phyloP scores from a whole-genome alignment of 176 grass and related monocot species.

The Poa pratensis region DNA sequence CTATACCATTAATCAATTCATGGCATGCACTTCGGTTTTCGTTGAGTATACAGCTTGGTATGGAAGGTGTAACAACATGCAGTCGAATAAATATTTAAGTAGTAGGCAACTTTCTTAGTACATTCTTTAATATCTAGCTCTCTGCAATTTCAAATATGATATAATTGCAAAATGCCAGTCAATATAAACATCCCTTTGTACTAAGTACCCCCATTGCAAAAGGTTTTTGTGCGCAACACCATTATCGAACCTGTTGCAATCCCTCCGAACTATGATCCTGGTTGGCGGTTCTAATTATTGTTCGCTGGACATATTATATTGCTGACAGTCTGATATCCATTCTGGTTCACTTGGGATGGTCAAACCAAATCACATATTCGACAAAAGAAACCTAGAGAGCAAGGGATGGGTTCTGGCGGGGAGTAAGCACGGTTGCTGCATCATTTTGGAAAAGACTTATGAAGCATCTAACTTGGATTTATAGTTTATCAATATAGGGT shows the following conservation, averaged over 20 bases:
- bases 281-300: not conserved
- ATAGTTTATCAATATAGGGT: not conserved
- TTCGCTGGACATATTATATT: not conserved
- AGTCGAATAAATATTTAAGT: not conserved
- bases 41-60: not conserved
- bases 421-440: not conserved
- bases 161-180: not conserved
- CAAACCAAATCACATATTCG: not conserved
- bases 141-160: not conserved
- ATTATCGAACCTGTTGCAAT: not conserved
- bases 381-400: not conserved
- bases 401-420: not conserved
- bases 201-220: not conserved
- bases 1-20: not conserved
- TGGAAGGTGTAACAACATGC: not conserved
- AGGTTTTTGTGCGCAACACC: not conserved
- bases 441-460: not conserved
- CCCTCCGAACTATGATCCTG: not conserved
- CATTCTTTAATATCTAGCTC: not conserved
- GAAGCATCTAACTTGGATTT: constrained; percentile 7
- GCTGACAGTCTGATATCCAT: not conserved
- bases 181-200: not conserved
- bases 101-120: not conserved
- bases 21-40: not conserved
- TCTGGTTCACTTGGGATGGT: not conserved